Percentiles rank a stretch among this genome's conserved stretches.
Evolutionary conservation across 345 rosid genomes (phyloP).

Genomic region (Bruguiera sexangula): DNA sequence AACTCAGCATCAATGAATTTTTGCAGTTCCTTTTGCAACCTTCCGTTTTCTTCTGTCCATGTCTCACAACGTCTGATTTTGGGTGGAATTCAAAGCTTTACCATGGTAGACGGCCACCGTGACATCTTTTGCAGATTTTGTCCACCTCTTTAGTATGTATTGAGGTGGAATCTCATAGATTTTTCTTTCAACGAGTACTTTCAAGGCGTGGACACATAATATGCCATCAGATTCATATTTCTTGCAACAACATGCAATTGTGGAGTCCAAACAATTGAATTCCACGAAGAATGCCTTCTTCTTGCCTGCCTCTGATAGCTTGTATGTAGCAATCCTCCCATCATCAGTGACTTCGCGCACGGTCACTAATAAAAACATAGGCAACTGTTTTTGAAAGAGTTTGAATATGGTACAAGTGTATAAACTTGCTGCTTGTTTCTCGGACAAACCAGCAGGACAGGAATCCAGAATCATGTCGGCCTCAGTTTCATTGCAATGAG

Average conservation of each 20-base stretch:
- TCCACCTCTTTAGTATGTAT: conserved; percentile 27
- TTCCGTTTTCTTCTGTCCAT: conserved; percentile 83
- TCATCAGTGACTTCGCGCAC: conserved; percentile 4
- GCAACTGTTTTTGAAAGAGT: conserved; percentile 16
- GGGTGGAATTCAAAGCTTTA: too few relatives aligned
- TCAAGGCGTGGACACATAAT: conserved; percentile 21
- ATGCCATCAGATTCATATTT: conserved; percentile 25
- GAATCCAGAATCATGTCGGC: background rate
- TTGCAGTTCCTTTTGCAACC: conserved; percentile 76
- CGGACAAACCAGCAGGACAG: background rate
- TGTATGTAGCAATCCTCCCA: conserved; percentile 15
- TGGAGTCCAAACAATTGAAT: conserved; percentile 7
- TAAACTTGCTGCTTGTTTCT: conserved; percentile 21
- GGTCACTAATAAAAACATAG: conserved; percentile 3
- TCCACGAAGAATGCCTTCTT: conserved; percentile 15
- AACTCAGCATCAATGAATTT: conserved; percentile 27
- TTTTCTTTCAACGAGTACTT: conserved; percentile 17
- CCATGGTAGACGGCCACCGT: too few relatives aligned
- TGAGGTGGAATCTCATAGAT: conserved; percentile 17
- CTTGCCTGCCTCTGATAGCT: conserved; percentile 7
- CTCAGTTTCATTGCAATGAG: conserved; percentile 1
- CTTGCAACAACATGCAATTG: conserved; percentile 19
- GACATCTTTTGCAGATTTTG: conserved; percentile 17
- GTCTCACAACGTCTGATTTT: conserved; percentile 79
- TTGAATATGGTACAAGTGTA: conserved; percentile 17